Evolutionary conservation across 306 rosid genomes (phyloP).

Genomic region (Cucumis cinereus): DNA sequence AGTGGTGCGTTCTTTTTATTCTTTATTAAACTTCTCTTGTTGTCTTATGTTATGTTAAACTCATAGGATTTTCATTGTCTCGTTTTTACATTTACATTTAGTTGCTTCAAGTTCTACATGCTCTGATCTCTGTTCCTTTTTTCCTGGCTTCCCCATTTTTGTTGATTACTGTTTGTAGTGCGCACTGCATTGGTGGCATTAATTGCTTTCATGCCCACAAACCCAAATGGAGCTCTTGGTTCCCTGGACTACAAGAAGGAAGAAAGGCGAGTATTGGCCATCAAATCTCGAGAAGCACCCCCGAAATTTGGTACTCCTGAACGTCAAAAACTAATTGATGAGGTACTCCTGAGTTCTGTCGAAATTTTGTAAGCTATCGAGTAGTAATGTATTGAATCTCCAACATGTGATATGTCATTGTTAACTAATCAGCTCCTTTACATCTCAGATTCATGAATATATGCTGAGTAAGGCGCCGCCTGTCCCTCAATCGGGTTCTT

Average conservation of each 20-base stretch:
- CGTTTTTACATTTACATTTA: background rate
- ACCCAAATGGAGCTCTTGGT: constrained; percentile 89
- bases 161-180: constrained; percentile 33
- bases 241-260: constrained; percentile 87
- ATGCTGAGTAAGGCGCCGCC: constrained; percentile 71
- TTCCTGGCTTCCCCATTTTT: background rate
- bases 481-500: constrained; percentile 40
- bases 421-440: background rate
- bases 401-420: background rate
- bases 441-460: constrained; percentile 64
- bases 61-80: background rate
- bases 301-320: constrained; percentile 72
- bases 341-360: constrained; percentile 16
- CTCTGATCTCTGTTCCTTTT: background rate
- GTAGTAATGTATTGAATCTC: background rate
- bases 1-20: constrained; percentile 41
- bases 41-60: background rate
- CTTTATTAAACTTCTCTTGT: background rate
- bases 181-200: constrained; percentile 94
- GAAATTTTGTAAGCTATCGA: background rate
- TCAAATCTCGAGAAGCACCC: constrained; percentile 72
- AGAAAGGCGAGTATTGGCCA: constrained; percentile 65
- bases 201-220: constrained; percentile 96
- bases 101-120: background rate
- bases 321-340: constrained; percentile 72